Conservation (phyloP, 768 basidiomycete genomes). For the Favolaschia claudopus region DNA sequence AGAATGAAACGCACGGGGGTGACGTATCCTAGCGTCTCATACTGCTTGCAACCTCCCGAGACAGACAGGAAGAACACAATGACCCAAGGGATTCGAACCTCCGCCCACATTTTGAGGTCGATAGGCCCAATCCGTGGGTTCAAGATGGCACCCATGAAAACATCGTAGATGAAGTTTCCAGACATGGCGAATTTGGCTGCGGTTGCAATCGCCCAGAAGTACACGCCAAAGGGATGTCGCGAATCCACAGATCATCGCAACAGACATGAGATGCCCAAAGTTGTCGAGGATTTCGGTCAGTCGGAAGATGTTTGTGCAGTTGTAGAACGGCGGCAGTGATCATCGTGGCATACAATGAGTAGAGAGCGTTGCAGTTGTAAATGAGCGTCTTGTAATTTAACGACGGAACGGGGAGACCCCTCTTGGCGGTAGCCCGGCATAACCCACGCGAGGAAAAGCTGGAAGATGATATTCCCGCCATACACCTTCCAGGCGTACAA, state of each 20-base stretch:
- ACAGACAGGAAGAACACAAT: slow-evolving; percentile 93
- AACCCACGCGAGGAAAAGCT: slow-evolving; percentile 88
- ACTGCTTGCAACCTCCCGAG: slow-evolving; percentile 94
- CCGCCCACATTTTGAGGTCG: slow-evolving; percentile 99
- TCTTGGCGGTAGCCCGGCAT: slow-evolving; percentile 94
- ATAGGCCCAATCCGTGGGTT: slow-evolving; percentile 93
- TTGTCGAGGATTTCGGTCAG: slow-evolving; percentile 96
- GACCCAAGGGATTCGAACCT: slow-evolving; percentile 97
- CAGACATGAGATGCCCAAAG: slow-evolving; percentile 95
- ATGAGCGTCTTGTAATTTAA: slow-evolving; percentile 92
- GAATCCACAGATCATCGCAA: slow-evolving; percentile 93
- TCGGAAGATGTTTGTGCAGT: slow-evolving; percentile 84
- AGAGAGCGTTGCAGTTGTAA: slow-evolving; percentile 97
- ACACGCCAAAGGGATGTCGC: slow-evolving; percentile 80
- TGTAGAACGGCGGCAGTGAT: slow-evolving; percentile 76
- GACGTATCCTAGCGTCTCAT: slow-evolving; percentile 89
- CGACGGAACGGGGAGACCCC: slow-evolving; percentile 95
- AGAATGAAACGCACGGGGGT: slow-evolving; percentile 70
- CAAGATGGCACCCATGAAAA: slow-evolving; percentile 94
- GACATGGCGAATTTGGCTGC: slow-evolving; percentile 91
- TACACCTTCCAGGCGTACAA: slow-evolving; percentile 90
- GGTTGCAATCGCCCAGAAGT: slow-evolving; percentile 77
- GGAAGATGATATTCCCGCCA: slow-evolving; percentile 85
- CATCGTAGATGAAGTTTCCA: slow-evolving; percentile 93
- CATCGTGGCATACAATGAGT: slow-evolving; percentile 85